Evolutionary conservation across 2,329 filamentous ascomycete species (phyloP).

Genomic region (Xylaria sp.): DNA sequence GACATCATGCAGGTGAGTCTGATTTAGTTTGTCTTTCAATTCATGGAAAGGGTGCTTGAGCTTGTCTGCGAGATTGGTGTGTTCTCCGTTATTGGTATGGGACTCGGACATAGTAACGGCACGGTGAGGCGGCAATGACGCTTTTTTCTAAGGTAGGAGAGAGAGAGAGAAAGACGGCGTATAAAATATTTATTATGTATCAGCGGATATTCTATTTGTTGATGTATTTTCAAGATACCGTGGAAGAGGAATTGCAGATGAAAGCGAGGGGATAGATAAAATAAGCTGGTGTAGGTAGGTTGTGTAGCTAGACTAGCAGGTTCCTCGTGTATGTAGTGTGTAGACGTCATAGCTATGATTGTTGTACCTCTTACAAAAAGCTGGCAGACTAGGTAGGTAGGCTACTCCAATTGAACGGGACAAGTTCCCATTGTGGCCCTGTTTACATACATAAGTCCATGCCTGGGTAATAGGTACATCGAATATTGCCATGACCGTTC

Average conservation of each 20-base stretch:
- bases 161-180: neutral
- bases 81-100: slow-evolving; percentile 33
- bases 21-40: slow-evolving; percentile 64
- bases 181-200: neutral
- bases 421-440: too few species aligned
- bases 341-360: neutral
- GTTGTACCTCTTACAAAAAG: neutral
- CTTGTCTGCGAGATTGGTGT: slow-evolving; percentile 56
- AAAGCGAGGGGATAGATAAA: neutral
- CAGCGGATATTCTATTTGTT: neutral
- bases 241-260: neutral
- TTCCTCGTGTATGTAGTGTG: neutral
- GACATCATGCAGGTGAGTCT: slow-evolving; percentile 65
- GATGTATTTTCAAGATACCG: neutral
- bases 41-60: slow-evolving; percentile 61
- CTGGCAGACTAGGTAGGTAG: too few species aligned
- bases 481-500: neutral
- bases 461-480: too few species aligned
- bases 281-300: neutral
- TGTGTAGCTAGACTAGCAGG: neutral
- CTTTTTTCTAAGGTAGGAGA: neutral
- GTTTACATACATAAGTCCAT: too few species aligned
- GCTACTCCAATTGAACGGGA: too few species aligned
- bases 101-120: slow-evolving; percentile 40
- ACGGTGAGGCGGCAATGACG: neutral